Base-by-base conservation (phyloP, 225 moss, liverwort and hornwort genomes). In the Asterella californica region DNA sequence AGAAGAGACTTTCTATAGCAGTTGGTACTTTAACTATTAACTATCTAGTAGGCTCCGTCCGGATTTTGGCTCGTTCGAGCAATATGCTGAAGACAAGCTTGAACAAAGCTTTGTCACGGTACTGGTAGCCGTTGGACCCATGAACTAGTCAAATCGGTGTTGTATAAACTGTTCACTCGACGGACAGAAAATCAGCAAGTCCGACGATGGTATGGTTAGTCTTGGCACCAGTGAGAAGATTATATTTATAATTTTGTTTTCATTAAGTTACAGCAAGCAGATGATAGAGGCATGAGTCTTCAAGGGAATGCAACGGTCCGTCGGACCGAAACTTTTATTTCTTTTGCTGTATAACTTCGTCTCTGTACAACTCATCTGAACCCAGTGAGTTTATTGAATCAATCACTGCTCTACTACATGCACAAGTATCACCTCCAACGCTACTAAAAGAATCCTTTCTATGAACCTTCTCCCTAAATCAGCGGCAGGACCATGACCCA, bases 141-240 rank as follows among this genome's bases (percentile, higher is more conserved):
- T 72, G 72, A 57, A 72, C 21, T n/a, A 48, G 42, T 72, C 72
- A 72, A 11, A 72, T 29, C 72, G 48, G 72, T 49, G 71, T 37
- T 71, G 0, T 19, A 48, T 29, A 12, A 72, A 11, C 49, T 27
- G 48, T 72, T 72, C n/a, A 29, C 33, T 34, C 22, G 33, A 38
- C 38, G 22, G 42, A 32, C 32, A 70, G 29, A 24, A 33, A 33
- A 65, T 33, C 65, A 65, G 4, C 30, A 65, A 32, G 10, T 65
- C n/a, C 33, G 22, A 21, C 22, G 22, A 57, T 42, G 42, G 7
- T 42, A 42, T 42, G 42, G 42, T 42, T 42, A 2, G 42, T 42
- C 42, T 42, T 7, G 7, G 42, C 42, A 42, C 42, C 3, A 42
- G 7, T 42, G 42, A 42, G 42, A 42, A 42, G 3, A 42, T 2